phyloP scores from a whole-genome alignment of 306 rosid species.

The Heteromeles arbutifolia region DNA sequence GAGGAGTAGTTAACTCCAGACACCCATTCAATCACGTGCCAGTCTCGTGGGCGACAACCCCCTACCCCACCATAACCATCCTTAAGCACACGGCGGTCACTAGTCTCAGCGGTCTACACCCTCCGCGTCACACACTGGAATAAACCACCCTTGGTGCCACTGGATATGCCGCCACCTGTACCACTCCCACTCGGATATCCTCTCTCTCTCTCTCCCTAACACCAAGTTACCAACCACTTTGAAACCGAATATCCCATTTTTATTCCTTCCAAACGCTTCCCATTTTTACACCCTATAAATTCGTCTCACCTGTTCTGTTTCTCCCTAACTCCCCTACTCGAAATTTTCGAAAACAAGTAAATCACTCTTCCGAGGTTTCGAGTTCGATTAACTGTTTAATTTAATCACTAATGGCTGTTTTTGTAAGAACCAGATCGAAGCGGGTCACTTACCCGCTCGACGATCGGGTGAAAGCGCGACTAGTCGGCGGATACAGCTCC shows the following conservation, averaged over 20 bases:
- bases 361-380: background rate
- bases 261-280: background rate
- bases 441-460: constrained; percentile 60
- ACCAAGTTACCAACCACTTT: background rate
- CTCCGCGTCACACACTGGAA: constrained; percentile 22
- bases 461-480: constrained; percentile 57
- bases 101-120: background rate
- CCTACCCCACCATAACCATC: background rate
- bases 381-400: background rate
- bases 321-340: background rate
- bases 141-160: constrained; percentile 4
- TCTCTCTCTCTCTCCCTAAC: background rate
- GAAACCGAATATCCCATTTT: constrained; percentile 25
- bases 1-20: background rate
- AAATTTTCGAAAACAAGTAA: too few relatives aligned
- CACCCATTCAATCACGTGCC: constrained; percentile 36
- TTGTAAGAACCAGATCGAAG: constrained; percentile 38
- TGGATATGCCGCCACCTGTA: constrained; percentile 29
- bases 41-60: constrained; percentile 6
- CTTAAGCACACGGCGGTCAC: background rate
- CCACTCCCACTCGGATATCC: constrained; percentile 12
- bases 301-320: background rate
- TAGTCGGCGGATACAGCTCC: constrained; percentile 34
- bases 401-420: constrained; percentile 16
- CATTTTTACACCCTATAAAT: background rate